Base-by-base conservation (phyloP, 192 early-diverging fungal genomes). In the Anaeromyces robustus region DNA sequence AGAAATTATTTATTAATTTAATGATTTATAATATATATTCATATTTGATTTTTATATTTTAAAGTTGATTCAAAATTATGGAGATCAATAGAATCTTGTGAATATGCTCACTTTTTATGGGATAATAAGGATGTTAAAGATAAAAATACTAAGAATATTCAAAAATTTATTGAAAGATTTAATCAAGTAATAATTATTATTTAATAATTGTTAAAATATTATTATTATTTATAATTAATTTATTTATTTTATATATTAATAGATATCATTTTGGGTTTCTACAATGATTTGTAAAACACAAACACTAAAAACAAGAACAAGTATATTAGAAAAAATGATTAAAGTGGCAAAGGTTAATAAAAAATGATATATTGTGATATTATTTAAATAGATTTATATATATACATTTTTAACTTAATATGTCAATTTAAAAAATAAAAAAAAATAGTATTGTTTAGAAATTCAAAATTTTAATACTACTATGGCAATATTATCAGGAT, bases 401-500 rank as follows among this genome's bases (percentile, higher is more conserved):
- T n/a, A n/a, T n/a, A n/a, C 12, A 41, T 30, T 32, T 79, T 30
- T 7, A 29, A 11, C 5, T 5, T 12, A 30, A n/a, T n/a, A 32
- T 16, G 9, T 11, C 9, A 29, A 59, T 79, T 29, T 59, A 26
- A 39, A 77, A 12, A 16, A 22, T 26, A 0, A 68, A 68, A 9
- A 68, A 9, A 68, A 68, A 68, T n/a, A 77, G 30, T 41, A 80
- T 29, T 83, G 84, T 78, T 29, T 85, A 78, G 84, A 86, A 32
- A n/a, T 80, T 14, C 80, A 81, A 29, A 86, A 86, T 77, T 86
- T 82, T 77, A 86, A 86, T 78, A 82, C 82, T 30, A 83, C 86
- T 18, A 86, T 86, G 86, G 86, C 86, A 16, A 86, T 86, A 79
- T 80, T 84, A 14, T 86, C 86, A 5, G 86, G 86, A 5, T 77